These are phyloP conservation scores for Globisporangium solare DNA, from an alignment of 352 stramenopile species.

Conservation along the genomic window DNA sequence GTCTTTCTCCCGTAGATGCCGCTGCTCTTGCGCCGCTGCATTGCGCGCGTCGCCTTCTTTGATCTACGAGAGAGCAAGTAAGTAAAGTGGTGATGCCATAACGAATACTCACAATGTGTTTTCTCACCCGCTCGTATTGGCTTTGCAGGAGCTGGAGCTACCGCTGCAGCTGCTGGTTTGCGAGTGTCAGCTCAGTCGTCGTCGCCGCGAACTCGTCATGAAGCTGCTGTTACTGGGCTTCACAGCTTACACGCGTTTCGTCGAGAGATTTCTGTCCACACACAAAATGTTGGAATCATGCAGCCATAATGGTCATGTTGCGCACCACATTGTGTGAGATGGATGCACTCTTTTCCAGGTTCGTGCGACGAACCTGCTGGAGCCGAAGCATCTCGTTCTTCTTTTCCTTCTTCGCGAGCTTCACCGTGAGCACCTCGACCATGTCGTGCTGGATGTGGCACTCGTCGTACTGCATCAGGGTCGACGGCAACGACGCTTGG, in stretches of 20 bases:
- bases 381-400: conserved; percentile 43
- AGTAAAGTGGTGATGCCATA: too few species aligned
- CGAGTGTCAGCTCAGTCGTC: conserved; percentile 16
- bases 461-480: conserved; percentile 42
- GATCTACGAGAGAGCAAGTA: conserved; percentile 3
- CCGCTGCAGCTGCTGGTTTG: conserved; percentile 34
- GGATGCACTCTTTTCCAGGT: too few species aligned
- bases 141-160: conserved; percentile 36
- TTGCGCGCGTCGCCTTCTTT: conserved; percentile 30
- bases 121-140: conserved; percentile 31
- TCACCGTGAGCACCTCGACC: conserved; percentile 55
- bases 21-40: conserved; percentile 26
- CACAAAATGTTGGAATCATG: too few species aligned
- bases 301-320: background rate
- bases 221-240: conserved; percentile 26
- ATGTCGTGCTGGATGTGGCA: conserved; percentile 51
- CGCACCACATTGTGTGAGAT: background rate
- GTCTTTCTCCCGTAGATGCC: conserved; percentile 36
- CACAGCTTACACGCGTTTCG: conserved; percentile 15
- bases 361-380: conserved; percentile 21
- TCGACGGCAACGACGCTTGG: conserved; percentile 16
- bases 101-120: background rate
- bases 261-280: conserved; percentile 7
- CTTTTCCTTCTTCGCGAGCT: conserved; percentile 61
- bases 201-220: conserved; percentile 17